phyloP scores from a whole-genome alignment of 176 grass and related monocot species.

The Otatea glauca region DNA sequence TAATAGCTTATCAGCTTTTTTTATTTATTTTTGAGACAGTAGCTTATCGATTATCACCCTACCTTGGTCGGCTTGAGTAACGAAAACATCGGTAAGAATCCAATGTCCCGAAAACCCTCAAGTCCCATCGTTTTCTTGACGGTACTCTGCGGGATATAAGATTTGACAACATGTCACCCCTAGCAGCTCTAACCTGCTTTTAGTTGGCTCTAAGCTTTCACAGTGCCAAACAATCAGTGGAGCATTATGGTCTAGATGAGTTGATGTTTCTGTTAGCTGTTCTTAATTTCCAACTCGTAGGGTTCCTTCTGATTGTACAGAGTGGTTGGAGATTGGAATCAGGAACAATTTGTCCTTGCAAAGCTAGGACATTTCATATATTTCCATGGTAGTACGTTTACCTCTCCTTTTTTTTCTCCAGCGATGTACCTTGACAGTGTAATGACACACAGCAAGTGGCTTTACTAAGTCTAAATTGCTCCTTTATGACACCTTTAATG shows the following conservation, averaged over 20 bases:
- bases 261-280: neutral
- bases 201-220: constrained; percentile 17
- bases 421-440: neutral
- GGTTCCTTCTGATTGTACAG: neutral
- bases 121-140: neutral
- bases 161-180: neutral
- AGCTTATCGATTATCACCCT: neutral
- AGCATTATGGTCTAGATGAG: constrained; percentile 7
- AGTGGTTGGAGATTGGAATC: constrained; percentile 20
- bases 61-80: too few relatives aligned
- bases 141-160: neutral
- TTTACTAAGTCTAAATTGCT: neutral
- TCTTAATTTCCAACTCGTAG: neutral
- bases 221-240: neutral
- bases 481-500: neutral
- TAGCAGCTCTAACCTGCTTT: neutral
- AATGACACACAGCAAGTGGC: neutral
- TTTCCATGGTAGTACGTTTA: neutral
- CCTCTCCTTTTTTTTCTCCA: too few relatives aligned
- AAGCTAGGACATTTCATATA: neutral
- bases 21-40: too few relatives aligned
- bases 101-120: too few relatives aligned
- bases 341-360: constrained; percentile 15
- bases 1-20: too few relatives aligned
- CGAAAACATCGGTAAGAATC: too few relatives aligned